phyloP scores from a whole-genome alignment of 1,284 basidiomycete species.

The Moniliella sp. region DNA sequence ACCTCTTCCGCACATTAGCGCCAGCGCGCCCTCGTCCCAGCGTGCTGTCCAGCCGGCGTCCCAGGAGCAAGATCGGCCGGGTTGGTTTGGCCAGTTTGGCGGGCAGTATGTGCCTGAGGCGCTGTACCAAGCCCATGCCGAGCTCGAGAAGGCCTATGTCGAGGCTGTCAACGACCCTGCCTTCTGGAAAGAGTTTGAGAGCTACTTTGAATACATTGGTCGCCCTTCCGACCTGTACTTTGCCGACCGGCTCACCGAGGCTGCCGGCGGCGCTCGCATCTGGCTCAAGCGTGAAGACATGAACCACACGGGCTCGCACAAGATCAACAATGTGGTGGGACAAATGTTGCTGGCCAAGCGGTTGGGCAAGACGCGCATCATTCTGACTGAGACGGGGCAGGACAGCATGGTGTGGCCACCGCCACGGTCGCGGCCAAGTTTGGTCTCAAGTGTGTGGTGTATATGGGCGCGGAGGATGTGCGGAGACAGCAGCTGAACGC shows the following conservation, averaged over 20 bases:
- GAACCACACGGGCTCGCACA: slow-evolving; percentile 35
- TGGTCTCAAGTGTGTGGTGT: slow-evolving; percentile 79
- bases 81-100: too few species aligned
- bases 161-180: slow-evolving; percentile 62
- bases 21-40: too few species aligned
- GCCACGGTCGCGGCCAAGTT: slow-evolving; percentile 94
- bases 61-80: too few species aligned
- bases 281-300: slow-evolving; percentile 96
- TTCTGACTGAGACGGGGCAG: slow-evolving; percentile 79
- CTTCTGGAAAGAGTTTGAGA: slow-evolving; percentile 79
- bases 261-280: slow-evolving; percentile 68
- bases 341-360: slow-evolving; percentile 66
- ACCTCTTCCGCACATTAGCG: too few species aligned
- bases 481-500: slow-evolving; percentile 84
- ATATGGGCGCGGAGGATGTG: slow-evolving; percentile 96
- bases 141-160: slow-evolving; percentile 76
- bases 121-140: slow-evolving; percentile 65
- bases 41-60: too few species aligned
- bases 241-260: slow-evolving; percentile 52
- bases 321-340: slow-evolving; percentile 34
- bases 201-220: slow-evolving; percentile 73
- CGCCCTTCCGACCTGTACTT: slow-evolving; percentile 51
- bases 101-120: slow-evolving; percentile 86
- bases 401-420: slow-evolving; percentile 94
- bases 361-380: slow-evolving; percentile 84